Percentiles rank a stretch among this genome's conserved stretches.
Evolutionary conservation across 768 basidiomycete species (phyloP).

Genomic region (Russula sp.): DNA sequence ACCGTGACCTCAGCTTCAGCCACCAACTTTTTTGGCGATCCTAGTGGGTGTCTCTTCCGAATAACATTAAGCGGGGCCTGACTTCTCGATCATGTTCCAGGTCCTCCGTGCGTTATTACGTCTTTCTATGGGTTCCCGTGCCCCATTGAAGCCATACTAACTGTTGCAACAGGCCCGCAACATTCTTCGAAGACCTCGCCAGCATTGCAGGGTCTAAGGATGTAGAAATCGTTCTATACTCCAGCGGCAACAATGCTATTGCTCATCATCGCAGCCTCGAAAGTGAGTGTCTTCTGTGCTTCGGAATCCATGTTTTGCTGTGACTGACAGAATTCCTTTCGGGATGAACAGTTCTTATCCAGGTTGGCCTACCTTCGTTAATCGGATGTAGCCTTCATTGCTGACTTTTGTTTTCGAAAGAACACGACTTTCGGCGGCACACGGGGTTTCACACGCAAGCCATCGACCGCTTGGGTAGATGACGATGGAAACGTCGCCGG

Average conservation of each 20-base stretch:
- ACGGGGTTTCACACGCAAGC: conserved; percentile 64
- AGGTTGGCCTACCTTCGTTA: background rate
- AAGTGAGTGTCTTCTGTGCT: background rate
- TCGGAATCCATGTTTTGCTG: background rate
- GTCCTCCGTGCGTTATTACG: conserved; percentile 3
- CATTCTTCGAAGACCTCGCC: conserved; percentile 17
- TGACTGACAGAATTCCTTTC: background rate
- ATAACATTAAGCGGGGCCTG: background rate
- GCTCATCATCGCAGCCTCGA: conserved; percentile 18
- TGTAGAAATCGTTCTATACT: conserved; percentile 14
- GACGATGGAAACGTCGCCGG: conserved; percentile 56
- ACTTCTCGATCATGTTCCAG: background rate
- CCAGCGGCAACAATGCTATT: conserved; percentile 17
- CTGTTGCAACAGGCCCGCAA: conserved; percentile 5
- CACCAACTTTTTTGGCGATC: conserved; percentile 18
- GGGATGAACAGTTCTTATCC: conserved; percentile 13
- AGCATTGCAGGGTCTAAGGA: conserved; percentile 1
- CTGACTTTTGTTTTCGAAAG: conserved; percentile 30
- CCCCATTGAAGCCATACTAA: background rate
- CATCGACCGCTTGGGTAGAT: conserved; percentile 62
- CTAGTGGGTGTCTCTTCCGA: conserved; percentile 6
- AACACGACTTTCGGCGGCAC: conserved; percentile 78
- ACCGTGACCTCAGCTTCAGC: conserved; percentile 4
- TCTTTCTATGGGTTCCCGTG: background rate
- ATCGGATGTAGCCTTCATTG: background rate